phyloP scores from a whole-genome alignment of 2,329 filamentous ascomycete genomes.

The Ophiocordyceps camponoti-leonardi region DNA sequence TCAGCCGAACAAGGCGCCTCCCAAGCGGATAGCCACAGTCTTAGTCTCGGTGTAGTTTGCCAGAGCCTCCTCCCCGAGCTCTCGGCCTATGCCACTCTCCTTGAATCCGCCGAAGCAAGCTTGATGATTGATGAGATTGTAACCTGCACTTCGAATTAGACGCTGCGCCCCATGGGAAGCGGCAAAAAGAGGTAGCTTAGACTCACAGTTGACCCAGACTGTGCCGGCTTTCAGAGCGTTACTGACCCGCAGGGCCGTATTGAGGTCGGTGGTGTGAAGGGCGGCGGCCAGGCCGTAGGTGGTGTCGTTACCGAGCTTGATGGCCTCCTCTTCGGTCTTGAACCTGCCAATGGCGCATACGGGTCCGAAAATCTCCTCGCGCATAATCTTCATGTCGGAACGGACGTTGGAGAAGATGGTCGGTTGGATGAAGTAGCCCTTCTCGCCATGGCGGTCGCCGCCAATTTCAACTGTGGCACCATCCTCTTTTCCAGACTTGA shows the following conservation, averaged over 20 bases:
- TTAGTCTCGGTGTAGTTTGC: constrained; percentile 54
- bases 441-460: constrained; percentile 40
- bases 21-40: constrained; percentile 35
- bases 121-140: constrained; percentile 56
- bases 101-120: constrained; percentile 61
- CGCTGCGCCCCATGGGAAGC: neutral
- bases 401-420: constrained; percentile 77
- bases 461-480: constrained; percentile 43
- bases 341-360: constrained; percentile 78
- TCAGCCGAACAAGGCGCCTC: constrained; percentile 7
- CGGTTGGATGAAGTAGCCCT: constrained; percentile 83
- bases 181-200: neutral
- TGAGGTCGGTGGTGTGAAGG: constrained; percentile 67
- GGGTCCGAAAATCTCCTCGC: constrained; percentile 86
- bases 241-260: constrained; percentile 64
- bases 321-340: constrained; percentile 62
- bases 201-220: constrained; percentile 34
- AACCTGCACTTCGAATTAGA: constrained; percentile 9
- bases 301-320: constrained; percentile 57
- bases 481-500: constrained; percentile 47
- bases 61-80: constrained; percentile 52
- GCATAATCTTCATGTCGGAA: constrained; percentile 76
- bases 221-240: constrained; percentile 58
- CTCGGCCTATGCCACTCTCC: constrained; percentile 60
- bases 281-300: constrained; percentile 71